A percentile compares a stretch with the other conserved stretches of the same genome.
These are phyloP conservation scores for Pleurotus djamor DNA, from an alignment of 768 basidiomycete species.

Conservation along the genomic window DNA sequence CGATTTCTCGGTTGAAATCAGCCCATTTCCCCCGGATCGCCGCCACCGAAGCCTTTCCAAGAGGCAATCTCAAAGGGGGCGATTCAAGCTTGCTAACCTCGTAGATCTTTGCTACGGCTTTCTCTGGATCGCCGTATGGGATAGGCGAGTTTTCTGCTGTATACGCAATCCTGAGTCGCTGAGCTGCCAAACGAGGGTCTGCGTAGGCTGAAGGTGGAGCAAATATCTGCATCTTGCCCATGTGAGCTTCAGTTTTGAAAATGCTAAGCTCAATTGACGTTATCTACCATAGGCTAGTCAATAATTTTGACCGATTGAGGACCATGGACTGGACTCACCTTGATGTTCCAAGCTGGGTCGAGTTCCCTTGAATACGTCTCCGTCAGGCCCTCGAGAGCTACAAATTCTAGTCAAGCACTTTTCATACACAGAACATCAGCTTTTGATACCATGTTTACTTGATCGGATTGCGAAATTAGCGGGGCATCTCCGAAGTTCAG, in stretches of 20 bases:
- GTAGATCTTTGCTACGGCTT: not conserved
- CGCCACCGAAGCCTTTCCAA: not conserved
- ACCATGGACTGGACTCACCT: conserved; percentile 1
- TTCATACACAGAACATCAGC: too few species aligned
- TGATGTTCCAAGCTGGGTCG: conserved; percentile 33
- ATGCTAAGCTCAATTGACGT: not conserved
- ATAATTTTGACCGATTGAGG: too few species aligned
- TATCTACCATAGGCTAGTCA: not conserved
- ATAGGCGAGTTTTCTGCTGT: not conserved
- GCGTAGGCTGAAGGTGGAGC: not conserved
- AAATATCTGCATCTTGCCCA: not conserved
- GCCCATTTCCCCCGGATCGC: not conserved
- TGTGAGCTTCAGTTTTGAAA: not conserved
- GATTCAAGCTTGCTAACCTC: not conserved
- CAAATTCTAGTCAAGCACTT: not conserved
- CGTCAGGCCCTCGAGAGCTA: conserved; percentile 26
- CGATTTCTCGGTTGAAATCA: not conserved
- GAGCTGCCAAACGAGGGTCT: not conserved
- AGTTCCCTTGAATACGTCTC: conserved; percentile 25
- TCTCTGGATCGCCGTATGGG: not conserved
- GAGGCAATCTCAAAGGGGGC: not conserved
- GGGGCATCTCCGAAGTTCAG: too few species aligned
- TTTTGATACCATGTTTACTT: not conserved
- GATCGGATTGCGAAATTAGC: too few species aligned
- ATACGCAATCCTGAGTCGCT: not conserved